Conservation (phyloP, 2,329 filamentous ascomycete species). For the Cordyceps militaris region DNA sequence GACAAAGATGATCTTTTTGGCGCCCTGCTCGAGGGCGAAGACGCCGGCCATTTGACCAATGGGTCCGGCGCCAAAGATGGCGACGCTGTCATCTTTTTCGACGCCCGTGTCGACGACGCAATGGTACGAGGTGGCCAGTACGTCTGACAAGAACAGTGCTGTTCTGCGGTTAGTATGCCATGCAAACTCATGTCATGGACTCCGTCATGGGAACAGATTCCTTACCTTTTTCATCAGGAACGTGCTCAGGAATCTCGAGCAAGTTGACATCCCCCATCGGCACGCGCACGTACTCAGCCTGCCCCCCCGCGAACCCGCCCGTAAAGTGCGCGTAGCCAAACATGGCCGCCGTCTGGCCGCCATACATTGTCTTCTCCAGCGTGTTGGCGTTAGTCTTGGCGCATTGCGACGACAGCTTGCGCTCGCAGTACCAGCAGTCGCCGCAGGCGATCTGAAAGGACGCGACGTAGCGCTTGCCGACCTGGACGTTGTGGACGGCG, state of each 20-base stretch:
- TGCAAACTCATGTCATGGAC: no score
- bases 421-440: conserved; percentile 68
- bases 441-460: conserved; percentile 78
- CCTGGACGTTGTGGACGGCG: conserved; percentile 43
- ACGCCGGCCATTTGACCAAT: conserved; percentile 79
- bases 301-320: conserved; percentile 79
- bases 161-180: accelerated
- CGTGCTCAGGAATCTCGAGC: conserved; percentile 66
- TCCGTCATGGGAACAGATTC: no score
- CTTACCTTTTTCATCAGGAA: conserved; percentile 72
- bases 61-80: conserved; percentile 78
- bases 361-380: conserved; percentile 68
- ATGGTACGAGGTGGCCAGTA: conserved; percentile 73
- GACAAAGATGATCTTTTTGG: conserved; percentile 68
- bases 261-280: conserved; percentile 76
- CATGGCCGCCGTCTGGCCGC: conserved; percentile 65
- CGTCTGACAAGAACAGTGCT: conserved; percentile 70
- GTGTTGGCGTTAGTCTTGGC: conserved; percentile 72
- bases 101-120: conserved; percentile 77
- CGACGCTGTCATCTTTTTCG: conserved; percentile 68
- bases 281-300: conserved; percentile 80
- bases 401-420: conserved; percentile 73
- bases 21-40: conserved; percentile 69
- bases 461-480: conserved; percentile 68
- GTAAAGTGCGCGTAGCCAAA: conserved; percentile 74